Base-by-base conservation (phyloP, 768 basidiomycete genomes). In the Melanogaster broomeanus region DNA sequence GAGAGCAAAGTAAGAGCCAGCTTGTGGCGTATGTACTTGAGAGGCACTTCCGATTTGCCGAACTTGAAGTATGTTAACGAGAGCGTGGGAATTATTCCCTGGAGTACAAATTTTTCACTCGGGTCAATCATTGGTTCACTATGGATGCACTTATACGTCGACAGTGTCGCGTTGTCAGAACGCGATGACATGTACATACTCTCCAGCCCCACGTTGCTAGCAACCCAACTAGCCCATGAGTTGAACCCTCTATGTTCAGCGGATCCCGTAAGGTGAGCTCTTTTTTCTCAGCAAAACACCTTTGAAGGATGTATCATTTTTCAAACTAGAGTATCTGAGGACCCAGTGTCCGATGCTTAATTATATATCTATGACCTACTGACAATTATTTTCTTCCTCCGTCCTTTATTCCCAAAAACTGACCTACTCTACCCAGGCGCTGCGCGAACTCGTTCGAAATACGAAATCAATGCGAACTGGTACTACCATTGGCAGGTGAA, bases 261-360 rank as follows among this genome's bases (percentile, higher is more conserved):
- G 13, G 22, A 2, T 15, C 24, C 2, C 6, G 33, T 12, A 46
- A 11, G 33, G 34, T 37, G 16, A 37, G 31, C 12, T 5, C 21
- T 3, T 25, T n/a, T 8, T 31, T 21, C n/a, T 37, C 16, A 19
- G 21, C 5, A 13, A 19, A 12, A 24, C 3, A 11, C 27, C 25
- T 30, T 47, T 59, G 41, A 39, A 56, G 51, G 82, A 84, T 83
- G 84, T 86, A 74, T 56, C 71, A 65, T 76, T 73, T 76, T 80
- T 87, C 87, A 88, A 88, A 88, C 87, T 88, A 88, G 86, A 88
- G 86, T 88, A 85, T 87, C 76, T 88, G 87, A 88, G 85, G 66
- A 80, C 76, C 71, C 58, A 63, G 22, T 70, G 78, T 78, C 70
- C 83, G 60, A 83, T 87, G 86, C 80, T 87, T 82, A 82, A 76